These are phyloP conservation scores for Suillus americanus DNA, from an alignment of 768 basidiomycete genomes.

Conservation along the genomic window DNA sequence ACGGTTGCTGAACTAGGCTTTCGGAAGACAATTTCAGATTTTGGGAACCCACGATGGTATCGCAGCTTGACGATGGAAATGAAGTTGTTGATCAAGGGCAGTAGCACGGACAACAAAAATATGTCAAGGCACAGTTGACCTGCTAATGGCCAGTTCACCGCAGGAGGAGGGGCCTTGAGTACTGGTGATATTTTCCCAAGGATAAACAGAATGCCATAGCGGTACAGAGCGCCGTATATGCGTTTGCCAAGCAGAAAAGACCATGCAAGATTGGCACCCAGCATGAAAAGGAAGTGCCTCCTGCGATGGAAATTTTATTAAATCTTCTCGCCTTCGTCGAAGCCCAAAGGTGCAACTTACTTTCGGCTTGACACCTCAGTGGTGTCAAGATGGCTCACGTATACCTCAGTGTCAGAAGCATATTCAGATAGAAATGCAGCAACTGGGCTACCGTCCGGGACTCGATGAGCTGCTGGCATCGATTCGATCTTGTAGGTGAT, in stretches of 20 bases:
- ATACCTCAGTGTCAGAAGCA: constrained; percentile 25
- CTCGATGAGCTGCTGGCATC: constrained; percentile 26
- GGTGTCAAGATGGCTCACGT: constrained; percentile 29
- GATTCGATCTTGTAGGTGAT: not conserved
- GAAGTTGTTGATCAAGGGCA: constrained; percentile 26
- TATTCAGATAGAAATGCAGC: constrained; percentile 18
- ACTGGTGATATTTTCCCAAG: constrained; percentile 20
- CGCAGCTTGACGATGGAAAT: constrained; percentile 19
- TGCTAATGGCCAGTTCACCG: constrained; percentile 17
- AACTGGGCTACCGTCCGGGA: constrained; percentile 28
- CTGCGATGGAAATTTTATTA: constrained; percentile 9
- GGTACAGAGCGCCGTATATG: constrained; percentile 20
- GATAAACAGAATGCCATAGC: constrained; percentile 29
- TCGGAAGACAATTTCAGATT: constrained; percentile 29
- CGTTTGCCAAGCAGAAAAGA: constrained; percentile 25
- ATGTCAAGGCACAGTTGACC: constrained; percentile 26
- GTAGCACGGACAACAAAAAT: constrained; percentile 25
- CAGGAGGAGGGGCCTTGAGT: constrained; percentile 16
- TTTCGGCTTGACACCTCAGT: constrained; percentile 18
- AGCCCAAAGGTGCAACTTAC: constrained; percentile 16
- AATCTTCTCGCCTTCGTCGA: not conserved
- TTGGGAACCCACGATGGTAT: constrained; percentile 27
- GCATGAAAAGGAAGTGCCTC: constrained; percentile 26
- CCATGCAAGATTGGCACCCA: constrained; percentile 27
- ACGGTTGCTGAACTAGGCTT: constrained; percentile 28